Base-by-base conservation (phyloP, 2,329 filamentous ascomycete genomes). In the Cladosporium colombiae region DNA sequence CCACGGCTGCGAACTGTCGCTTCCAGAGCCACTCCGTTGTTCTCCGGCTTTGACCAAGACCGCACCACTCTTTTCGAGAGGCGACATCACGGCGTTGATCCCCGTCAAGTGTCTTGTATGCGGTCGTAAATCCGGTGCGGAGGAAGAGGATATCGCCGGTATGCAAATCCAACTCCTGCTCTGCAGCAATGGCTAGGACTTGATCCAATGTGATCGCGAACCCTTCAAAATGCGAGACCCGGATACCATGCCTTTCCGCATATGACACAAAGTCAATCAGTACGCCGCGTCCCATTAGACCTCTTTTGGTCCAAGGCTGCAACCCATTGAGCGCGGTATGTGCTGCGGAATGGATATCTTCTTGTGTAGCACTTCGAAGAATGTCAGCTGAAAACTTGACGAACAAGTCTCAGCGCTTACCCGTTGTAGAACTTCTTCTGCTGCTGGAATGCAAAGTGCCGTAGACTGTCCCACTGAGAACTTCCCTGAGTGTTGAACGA, bases 401-500 rank as follows among this genome's bases (percentile, higher is more conserved):
- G 23, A 27, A 33, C 8, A 14, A 23, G 23, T 16, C 2, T 53
- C 18, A n/a, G 25, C 11, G 7, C 29, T n/a, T 40, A 58, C 55
- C 55, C 55, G 14, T 58, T 58, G n/a, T 58, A 58, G 18, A 58
- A 58, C 29, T 33, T 58, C 31, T 40, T 40, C 84, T 1, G 74
- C 74, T 1, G 75, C 68, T 66, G 83, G 81, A 81, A 82, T 83
- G 67, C 83, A 80, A 58, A 58, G 29, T 58, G 55, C 65, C 82
- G 49, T 11, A 52, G 33, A n/a, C 53, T 23, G n/a, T 58, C 57
- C 29, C 53, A 58, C n/a, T 58, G 59, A 27, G 55, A 58, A 44
- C 55, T 58, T 16, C 55, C n/a, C 16, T 58, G 55, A 13, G 55
- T 58, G 29, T 58, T 58, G 18, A 58, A 58, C n/a, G 37, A 37